Conservation (phyloP, 352 stramenopile genomes). For the Pythium monospermum region DNA sequence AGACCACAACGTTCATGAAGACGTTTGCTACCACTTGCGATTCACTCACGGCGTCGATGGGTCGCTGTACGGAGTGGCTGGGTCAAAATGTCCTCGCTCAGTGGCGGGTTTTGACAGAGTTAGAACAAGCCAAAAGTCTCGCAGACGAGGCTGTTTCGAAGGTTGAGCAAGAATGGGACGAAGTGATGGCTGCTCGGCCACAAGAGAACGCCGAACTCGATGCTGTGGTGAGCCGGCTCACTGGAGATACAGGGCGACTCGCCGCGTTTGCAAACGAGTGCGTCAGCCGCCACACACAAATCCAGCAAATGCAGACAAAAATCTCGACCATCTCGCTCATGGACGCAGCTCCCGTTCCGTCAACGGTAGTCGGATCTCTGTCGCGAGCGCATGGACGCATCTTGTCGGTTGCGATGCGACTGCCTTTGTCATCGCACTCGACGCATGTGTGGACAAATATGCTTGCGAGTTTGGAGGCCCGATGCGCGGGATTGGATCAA, state of each 20-base stretch:
- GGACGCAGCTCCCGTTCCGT: too few species aligned
- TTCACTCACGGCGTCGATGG: not conserved
- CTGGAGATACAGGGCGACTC: slow-evolving; percentile 21
- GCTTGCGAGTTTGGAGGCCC: slow-evolving; percentile 9
- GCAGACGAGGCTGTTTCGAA: not conserved
- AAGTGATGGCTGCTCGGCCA: not conserved
- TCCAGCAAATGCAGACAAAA: slow-evolving; percentile 35
- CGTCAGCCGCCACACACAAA: slow-evolving; percentile 41
- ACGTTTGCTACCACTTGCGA: slow-evolving; percentile 24
- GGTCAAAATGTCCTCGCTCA: not conserved
- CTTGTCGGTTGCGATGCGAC: slow-evolving; percentile 5
- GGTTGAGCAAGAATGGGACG: slow-evolving; percentile 5
- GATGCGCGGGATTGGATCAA: slow-evolving; percentile 10
- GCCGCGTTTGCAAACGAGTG: slow-evolving; percentile 41
- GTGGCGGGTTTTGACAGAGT: not conserved
- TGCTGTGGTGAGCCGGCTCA: not conserved
- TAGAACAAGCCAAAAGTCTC: slow-evolving; percentile 1
- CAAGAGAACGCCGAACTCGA: slow-evolving; percentile 1
- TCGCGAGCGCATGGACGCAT: slow-evolving; percentile 4
- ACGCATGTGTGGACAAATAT: slow-evolving; percentile 17
- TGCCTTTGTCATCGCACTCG: slow-evolving; percentile 8
- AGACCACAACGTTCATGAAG: slow-evolving; percentile 44
- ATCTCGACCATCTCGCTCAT: slow-evolving; percentile 3
- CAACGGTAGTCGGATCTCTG: not conserved
- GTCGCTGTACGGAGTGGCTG: not conserved